phyloP scores from a whole-genome alignment of 495 filamentous ascomycete species.

The Penicillium maclennaniae region DNA sequence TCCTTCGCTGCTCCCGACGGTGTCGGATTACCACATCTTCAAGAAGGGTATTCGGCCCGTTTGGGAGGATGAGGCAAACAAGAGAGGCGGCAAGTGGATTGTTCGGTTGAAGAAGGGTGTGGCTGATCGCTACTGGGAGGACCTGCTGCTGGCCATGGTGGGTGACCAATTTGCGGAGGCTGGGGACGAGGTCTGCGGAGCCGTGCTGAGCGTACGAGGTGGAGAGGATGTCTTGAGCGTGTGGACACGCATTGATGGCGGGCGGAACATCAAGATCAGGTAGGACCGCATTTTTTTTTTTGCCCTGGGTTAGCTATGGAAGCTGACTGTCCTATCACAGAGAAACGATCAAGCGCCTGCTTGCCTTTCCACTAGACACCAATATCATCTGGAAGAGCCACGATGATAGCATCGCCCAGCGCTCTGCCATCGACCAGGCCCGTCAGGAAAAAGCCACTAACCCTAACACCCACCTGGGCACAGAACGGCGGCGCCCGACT shows the following conservation, averaged over 20 bases:
- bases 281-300: slow-evolving; percentile 37
- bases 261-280: slow-evolving; percentile 95
- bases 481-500: slow-evolving; percentile 45
- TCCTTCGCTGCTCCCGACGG: slow-evolving; percentile 80
- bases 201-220: slow-evolving; percentile 87
- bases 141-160: slow-evolving; percentile 83
- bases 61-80: slow-evolving; percentile 98
- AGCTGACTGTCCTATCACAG: slow-evolving; percentile 40
- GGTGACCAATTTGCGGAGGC: slow-evolving; percentile 95
- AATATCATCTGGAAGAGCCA: slow-evolving; percentile 94
- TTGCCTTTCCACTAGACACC: slow-evolving; percentile 81
- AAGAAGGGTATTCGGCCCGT: slow-evolving; percentile 95
- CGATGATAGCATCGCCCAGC: slow-evolving; percentile 74
- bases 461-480: slow-evolving; percentile 31
- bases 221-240: slow-evolving; percentile 97
- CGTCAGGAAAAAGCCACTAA: slow-evolving; percentile 65
- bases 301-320: background rate
- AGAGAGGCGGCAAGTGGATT: slow-evolving; percentile 94
- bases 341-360: slow-evolving; percentile 86
- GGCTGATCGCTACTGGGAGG: slow-evolving; percentile 96
- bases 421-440: slow-evolving; percentile 75
- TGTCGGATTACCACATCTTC: slow-evolving; percentile 97
- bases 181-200: slow-evolving; percentile 90
- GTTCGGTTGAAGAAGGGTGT: slow-evolving; percentile 94
- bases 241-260: slow-evolving; percentile 90